Evolutionary conservation across 225 moss, liverwort and hornwort species (phyloP), one percentile per base, ranked within the genome.

Genomic region (Pseudisothecium myosuroides): DNA sequence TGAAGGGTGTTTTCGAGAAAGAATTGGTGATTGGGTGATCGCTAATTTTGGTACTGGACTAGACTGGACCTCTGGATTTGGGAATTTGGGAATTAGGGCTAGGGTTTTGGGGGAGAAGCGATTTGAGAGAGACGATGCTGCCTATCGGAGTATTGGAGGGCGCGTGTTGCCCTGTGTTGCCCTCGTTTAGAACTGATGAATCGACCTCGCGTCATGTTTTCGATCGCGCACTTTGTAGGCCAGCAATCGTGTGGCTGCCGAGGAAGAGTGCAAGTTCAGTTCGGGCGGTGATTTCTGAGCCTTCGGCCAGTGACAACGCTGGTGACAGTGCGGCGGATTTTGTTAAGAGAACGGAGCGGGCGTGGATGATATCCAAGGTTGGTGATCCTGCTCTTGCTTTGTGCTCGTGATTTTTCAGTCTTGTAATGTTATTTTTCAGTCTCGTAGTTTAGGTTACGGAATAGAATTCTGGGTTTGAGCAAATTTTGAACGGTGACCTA

Each of bases 281-380:
- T 66, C 93, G 95, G 90, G 94, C 96, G 62, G 92, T 99, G 86
- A 86, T 96, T 52, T 86, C 93, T 63, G 93, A 96, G 88, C 96
- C 96, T 69, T 95, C 97, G 72, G 89, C 92, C 4, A 90, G 90
- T 73, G 98, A 95, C 71, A 97, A 94, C 65, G 94, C 96, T 76
- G 92, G 94, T 52, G 95, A 95, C 15, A 96, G 96, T 89, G 73
- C 93, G 56, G 94, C 92, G 65, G 95, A 95, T 52, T 99, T 99
- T 91, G 93, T 96, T 21, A 95, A 96, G 93, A 88, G 98, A 85
- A 95, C 95, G 91, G 97, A 99, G 90, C 95, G 97, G 85, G 96
- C 96, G 43, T 99, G 98, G 98, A 93, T 93, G 83, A 97, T 99
- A 73, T 92, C 96, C 34, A 97, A 97, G 95, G 98, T 99, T 69